phyloP scores from a whole-genome alignment of 192 early-diverging fungal genomes.

The Geosiphon pyriformis region DNA sequence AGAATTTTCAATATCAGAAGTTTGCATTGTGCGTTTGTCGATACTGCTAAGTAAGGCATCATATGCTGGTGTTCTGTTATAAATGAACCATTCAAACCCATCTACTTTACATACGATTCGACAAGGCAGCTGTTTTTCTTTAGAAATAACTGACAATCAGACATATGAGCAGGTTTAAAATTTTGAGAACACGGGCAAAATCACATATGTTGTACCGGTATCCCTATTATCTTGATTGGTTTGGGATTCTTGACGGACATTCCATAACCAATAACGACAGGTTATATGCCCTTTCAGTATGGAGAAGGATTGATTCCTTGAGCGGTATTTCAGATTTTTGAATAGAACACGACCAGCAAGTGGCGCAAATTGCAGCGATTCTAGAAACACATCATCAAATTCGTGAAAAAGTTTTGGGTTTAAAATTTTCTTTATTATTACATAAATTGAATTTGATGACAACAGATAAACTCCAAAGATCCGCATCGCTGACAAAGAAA shows the following conservation, averaged over 20 bases:
- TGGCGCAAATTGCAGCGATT: conserved; percentile 62
- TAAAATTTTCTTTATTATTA: not conserved
- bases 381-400: conserved; percentile 37
- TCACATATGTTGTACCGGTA: too few relatives aligned
- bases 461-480: too few relatives aligned
- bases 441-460: too few relatives aligned
- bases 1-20: conserved; percentile 5
- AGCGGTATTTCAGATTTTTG: conserved; percentile 66
- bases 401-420: not conserved
- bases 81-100: conserved; percentile 77
- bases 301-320: conserved; percentile 62
- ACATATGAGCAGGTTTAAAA: too few relatives aligned
- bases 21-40: conserved; percentile 23
- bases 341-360: conserved; percentile 73
- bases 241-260: conserved; percentile 38
- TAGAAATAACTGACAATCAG: not conserved
- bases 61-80: conserved; percentile 72
- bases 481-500: too few relatives aligned
- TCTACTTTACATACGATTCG: conserved; percentile 61
- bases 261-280: conserved; percentile 67
- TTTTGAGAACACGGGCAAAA: too few relatives aligned
- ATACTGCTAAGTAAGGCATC: conserved; percentile 32
- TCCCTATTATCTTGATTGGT: conserved; percentile 16
- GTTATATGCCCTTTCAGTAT: conserved; percentile 70
- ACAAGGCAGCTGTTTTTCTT: conserved; percentile 36